phyloP scores from a whole-genome alignment of 1,139 yeast genomes.

The Kurtzmaniella quercitrusa region DNA sequence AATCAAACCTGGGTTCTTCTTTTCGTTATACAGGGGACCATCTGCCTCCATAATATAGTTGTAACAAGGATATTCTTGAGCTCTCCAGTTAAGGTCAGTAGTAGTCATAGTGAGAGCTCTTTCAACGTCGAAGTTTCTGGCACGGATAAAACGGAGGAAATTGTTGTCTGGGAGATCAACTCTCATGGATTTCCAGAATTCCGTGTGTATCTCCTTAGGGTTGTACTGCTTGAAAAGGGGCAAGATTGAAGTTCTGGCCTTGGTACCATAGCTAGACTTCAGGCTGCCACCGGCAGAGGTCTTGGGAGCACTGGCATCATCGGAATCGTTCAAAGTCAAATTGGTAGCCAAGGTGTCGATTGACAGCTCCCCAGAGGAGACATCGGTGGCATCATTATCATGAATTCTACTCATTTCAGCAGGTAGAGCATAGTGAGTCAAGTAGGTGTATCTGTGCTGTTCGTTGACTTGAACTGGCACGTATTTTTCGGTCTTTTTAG shows the following conservation, averaged over 20 bases:
- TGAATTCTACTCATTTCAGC: conserved; percentile 2
- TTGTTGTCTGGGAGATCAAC: conserved; percentile 35
- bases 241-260: conserved; percentile 9
- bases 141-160: conserved; percentile 35
- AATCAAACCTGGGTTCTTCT: conserved; percentile 32
- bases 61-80: conserved; percentile 23
- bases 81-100: conserved; percentile 39
- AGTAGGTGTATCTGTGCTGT: conserved; percentile 6
- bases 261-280: background rate
- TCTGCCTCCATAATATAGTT: conserved; percentile 38
- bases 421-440: conserved; percentile 3
- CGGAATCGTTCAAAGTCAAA: conserved; percentile 5
- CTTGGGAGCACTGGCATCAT: conserved; percentile 1
- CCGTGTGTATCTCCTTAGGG: conserved; percentile 22
- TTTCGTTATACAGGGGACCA: conserved; percentile 29
- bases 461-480: conserved; percentile 5
- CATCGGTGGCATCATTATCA: conserved; percentile 4
- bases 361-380: conserved; percentile 1
- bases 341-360: conserved; percentile 6
- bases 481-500: conserved; percentile 6
- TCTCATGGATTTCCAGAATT: conserved; percentile 18
- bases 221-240: conserved; percentile 21
- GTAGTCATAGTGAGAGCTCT: conserved; percentile 31
- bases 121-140: conserved; percentile 38
- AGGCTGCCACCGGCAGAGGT: background rate